Conservation (phyloP, 1,139 yeast species). For the Saccharomyces hybrid region DNA sequence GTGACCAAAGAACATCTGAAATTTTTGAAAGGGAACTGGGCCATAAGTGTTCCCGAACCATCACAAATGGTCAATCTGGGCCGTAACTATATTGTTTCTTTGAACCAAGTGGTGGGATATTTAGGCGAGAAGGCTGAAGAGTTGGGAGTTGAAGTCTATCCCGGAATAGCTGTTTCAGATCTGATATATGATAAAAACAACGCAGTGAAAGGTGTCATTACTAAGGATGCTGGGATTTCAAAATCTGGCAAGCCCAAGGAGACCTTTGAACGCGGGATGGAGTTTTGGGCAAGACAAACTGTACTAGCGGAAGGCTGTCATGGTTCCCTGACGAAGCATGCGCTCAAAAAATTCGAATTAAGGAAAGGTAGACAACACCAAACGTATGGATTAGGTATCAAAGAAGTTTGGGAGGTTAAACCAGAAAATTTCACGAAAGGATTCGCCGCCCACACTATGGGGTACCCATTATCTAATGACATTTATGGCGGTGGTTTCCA, state of each 20-base stretch:
- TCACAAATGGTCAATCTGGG: constrained; percentile 80
- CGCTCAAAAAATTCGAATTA: constrained; percentile 58
- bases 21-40: constrained; percentile 44
- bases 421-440: constrained; percentile 79
- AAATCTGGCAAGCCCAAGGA: constrained; percentile 69
- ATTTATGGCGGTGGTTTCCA: constrained; percentile 95
- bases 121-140: constrained; percentile 86
- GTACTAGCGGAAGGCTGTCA: constrained; percentile 95
- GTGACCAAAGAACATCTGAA: constrained; percentile 69
- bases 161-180: constrained; percentile 82
- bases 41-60: constrained; percentile 81
- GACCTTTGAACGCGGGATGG: constrained; percentile 91
- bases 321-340: constrained; percentile 80
- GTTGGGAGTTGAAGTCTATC: constrained; percentile 86
- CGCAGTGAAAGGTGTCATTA: constrained; percentile 76
- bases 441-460: constrained; percentile 75
- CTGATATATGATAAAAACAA: constrained; percentile 56
- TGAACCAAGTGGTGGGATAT: constrained; percentile 74
- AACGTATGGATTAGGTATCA: constrained; percentile 90
- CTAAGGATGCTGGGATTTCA: constrained; percentile 85
- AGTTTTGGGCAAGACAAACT: constrained; percentile 80
- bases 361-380: constrained; percentile 66
- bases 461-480: constrained; percentile 65
- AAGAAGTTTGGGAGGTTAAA: constrained; percentile 95
- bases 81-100: constrained; percentile 75